Evolutionary conservation across 2,329 filamentous ascomycete species (phyloP), one percentile per base, ranked within the genome.

Genomic region (Ceratocystiopsis minuta): DNA sequence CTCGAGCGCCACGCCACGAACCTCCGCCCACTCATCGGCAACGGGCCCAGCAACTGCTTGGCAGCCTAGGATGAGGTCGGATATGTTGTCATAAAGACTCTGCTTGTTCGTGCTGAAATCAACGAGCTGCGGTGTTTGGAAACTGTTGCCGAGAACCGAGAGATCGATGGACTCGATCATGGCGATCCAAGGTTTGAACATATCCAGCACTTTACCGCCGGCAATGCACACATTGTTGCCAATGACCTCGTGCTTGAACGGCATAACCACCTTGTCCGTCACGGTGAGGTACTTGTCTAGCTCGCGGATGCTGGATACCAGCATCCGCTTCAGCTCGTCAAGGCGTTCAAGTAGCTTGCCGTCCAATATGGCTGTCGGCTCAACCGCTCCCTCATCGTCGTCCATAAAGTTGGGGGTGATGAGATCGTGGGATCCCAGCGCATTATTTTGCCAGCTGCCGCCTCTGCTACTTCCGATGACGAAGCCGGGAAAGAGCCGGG

Each of bases 91-190:
- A 59, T 96, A 96, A 16, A 93, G 67, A 51, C 80, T 82, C 58
- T 98, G 90, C 60, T 96, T 96, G 57, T 93, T 84, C 31, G 78
- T 72, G 53, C 78, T 79, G 57, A 95, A 95, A 51, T 96, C 90
- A 38, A 77, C 71, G 31, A 96, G 63, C 51, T 92, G 83, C 0
- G 86, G 85, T 36, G 81, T 88, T 55, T 88, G 82, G 50, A 87
- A 79, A 45, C 72, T 78, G 45, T 80, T 79, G 35, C 78, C 79
- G 3, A 96, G 64, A 1, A 80, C 74, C 0, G 82, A 80, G 14
- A 98, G 69, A 52, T 96, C 86, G 57, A 95, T 82, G 3, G 86
- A 93, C 60, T 98, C 90, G 41, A 96, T 76, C 50, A 84, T 77
- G 12, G 84, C 75, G 46, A 94, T 78, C 80, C 87, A 98, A 10